Base-by-base conservation (phyloP, 129 eudicot genomes). In the Gnaphalium uliginosum region DNA sequence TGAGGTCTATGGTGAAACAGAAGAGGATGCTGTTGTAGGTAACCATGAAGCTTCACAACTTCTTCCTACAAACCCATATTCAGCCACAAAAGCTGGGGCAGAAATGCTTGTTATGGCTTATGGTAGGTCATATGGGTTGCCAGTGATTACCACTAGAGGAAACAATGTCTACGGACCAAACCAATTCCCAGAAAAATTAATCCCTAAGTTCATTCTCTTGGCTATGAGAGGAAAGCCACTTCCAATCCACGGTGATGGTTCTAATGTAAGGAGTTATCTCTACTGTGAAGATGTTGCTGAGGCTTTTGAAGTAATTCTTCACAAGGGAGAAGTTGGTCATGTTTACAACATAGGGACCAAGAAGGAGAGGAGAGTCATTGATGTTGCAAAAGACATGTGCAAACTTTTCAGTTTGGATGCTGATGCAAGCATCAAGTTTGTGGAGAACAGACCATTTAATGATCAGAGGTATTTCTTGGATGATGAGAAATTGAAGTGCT, bases 41-140 rank as follows among this genome's bases (percentile, higher is more conserved):
- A 90, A 94, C 82, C 98, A 94, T 75, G 98, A 95, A 78, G 97
- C 99, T 69, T 91, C 99, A 4, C 99, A 95, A 69, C 97, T 95
- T 76, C 98, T 93, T 65, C 98, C 98, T 6, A 94, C 98, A 19
- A 94, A 94, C 68, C 98, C 98, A 0, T 90, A 94, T 80, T 90
- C 98, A 14, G 97, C 98, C 26, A 94, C 98, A 43, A 94, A 94
- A 77, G 97, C 98, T 27, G 98, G 99, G 46, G 99, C 99, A 5
- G 99, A 95, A 80, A 95, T 95, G 99, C 99, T 95, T 86, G 99
- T 95, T 13, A 94, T 94, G 98, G 98, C 98, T 32, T 94, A 94
- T 77, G 98, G 91, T 69, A 87, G 98, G 64, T 94, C 98, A 14
- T 94, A 94, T 61, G 97, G 93, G n/a, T 68, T 94, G 67, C 98